phyloP scores from a whole-genome alignment of 352 stramenopile species.

The Phytophthora syringae region DNA sequence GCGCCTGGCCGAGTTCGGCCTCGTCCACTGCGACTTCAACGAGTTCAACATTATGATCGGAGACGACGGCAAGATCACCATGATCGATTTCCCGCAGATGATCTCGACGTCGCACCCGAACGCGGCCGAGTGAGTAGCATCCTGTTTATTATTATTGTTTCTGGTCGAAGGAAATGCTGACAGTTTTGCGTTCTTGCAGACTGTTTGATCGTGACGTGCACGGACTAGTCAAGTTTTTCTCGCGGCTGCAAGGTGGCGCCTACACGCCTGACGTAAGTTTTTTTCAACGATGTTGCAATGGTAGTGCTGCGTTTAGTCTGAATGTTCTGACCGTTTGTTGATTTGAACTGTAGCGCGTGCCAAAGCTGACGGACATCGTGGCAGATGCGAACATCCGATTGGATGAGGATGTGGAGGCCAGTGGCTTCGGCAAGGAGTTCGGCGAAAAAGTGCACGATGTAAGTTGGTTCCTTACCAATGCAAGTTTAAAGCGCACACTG shows the following conservation, averaged over 20 bases:
- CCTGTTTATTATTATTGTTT: background rate
- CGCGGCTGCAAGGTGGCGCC: constrained; percentile 76
- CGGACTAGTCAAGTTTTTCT: constrained; percentile 97
- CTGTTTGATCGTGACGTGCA: constrained; percentile 96
- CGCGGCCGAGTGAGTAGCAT: constrained; percentile 92
- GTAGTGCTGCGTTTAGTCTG: background rate
- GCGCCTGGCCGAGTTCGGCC: constrained; percentile 95
- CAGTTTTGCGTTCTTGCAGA: constrained; percentile 33
- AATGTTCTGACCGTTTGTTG: constrained; percentile 12
- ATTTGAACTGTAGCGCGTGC: constrained; percentile 43
- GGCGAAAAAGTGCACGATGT: constrained; percentile 73
- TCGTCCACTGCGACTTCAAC: constrained; percentile 99
- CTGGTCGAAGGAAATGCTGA: constrained; percentile 7
- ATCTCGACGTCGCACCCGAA: constrained; percentile 98
- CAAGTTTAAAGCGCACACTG: background rate
- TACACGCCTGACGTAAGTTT: constrained; percentile 88
- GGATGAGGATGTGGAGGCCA: constrained; percentile 80
- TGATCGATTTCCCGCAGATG: constrained; percentile 99
- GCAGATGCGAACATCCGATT: constrained; percentile 63
- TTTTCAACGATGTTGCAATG: constrained; percentile 8
- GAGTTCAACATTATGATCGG: constrained; percentile 99
- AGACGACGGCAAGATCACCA: constrained; percentile 93
- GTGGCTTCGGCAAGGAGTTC: constrained; percentile 81
- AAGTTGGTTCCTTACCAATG: constrained; percentile 24
- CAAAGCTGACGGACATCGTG: constrained; percentile 73